A percentile compares a stretch with the other conserved stretches of the same genome.
phyloP scores from a whole-genome alignment of 306 rosid species.

The Cyamopsis tetragonoloba region DNA sequence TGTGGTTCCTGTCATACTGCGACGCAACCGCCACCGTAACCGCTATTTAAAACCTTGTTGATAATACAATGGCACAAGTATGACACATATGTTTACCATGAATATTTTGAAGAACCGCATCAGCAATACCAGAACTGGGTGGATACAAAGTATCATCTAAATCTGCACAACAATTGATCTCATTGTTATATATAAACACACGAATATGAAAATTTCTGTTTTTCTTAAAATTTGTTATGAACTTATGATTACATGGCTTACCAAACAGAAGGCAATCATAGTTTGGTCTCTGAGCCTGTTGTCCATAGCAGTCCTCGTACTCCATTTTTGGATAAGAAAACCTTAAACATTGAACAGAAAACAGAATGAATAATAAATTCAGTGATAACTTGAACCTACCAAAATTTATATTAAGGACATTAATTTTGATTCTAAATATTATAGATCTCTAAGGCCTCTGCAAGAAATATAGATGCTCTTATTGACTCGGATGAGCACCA shows the following conservation, averaged over 20 bases:
- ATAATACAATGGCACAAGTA: background rate
- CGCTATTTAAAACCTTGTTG: background rate
- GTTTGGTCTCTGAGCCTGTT: slow-evolving; percentile 56
- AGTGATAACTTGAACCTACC: slow-evolving; percentile 13
- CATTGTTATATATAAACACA: background rate
- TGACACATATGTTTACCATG: slow-evolving; percentile 37
- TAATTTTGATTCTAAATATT: slow-evolving; percentile 19
- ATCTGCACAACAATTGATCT: slow-evolving; percentile 52
- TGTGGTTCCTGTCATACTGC: no score
- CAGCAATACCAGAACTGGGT: slow-evolving; percentile 62
- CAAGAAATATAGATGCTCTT: background rate
- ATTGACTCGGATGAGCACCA: slow-evolving; percentile 42
- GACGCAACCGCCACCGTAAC: no score
- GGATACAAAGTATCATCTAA: slow-evolving; percentile 91
- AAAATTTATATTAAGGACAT: slow-evolving; percentile 27
- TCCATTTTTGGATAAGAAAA: slow-evolving; percentile 45
- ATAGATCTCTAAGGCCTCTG: slow-evolving; percentile 7
- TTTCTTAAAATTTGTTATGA: background rate
- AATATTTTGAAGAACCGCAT: slow-evolving; percentile 47
- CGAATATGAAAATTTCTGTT: background rate
- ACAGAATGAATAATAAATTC: slow-evolving; percentile 18
- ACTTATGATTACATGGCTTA: slow-evolving; percentile 24
- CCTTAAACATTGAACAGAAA: slow-evolving; percentile 10
- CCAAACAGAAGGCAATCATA: slow-evolving; percentile 85
- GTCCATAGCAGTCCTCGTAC: slow-evolving; percentile 42